Evolutionary conservation across 2,329 filamentous ascomycete species (phyloP).

Genomic region (Cryphonectria parasitica): DNA sequence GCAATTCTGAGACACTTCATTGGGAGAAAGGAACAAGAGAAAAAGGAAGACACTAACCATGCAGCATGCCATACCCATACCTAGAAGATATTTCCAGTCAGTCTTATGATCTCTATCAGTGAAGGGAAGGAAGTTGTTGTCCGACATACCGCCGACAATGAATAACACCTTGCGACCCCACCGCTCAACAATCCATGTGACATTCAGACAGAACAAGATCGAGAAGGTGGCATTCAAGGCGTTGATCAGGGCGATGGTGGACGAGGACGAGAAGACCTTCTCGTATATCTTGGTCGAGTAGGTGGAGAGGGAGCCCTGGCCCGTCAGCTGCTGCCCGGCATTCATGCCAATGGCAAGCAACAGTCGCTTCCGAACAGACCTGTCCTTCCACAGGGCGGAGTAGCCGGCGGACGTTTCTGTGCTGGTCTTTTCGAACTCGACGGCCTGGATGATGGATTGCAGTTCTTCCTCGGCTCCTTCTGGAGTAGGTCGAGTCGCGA

Average conservation of each 20-base stretch:
- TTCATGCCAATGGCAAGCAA: conserved; percentile 69
- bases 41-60: conserved; percentile 57
- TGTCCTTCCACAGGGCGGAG: conserved; percentile 70
- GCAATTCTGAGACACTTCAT: not conserved
- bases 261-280: conserved; percentile 63
- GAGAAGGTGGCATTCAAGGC: conserved; percentile 74
- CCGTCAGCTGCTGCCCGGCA: conserved; percentile 71
- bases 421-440: conserved; percentile 73
- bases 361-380: conserved; percentile 68
- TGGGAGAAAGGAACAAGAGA: not conserved
- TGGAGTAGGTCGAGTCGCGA: conserved; percentile 63
- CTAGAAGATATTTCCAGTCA: not conserved
- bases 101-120: not conserved
- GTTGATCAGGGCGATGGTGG: conserved; percentile 72
- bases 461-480: conserved; percentile 71
- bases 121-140: not conserved
- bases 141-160: conserved; percentile 59
- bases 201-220: conserved; percentile 74
- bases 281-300: conserved; percentile 77
- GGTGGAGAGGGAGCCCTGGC: conserved; percentile 74
- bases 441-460: conserved; percentile 65
- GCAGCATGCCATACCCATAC: conserved; percentile 67
- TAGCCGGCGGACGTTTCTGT: conserved; percentile 65
- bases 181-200: conserved; percentile 73
- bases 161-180: conserved; percentile 72